phyloP scores from a whole-genome alignment of 1,284 basidiomycete genomes.

The Coniferiporia sulphurascens region DNA sequence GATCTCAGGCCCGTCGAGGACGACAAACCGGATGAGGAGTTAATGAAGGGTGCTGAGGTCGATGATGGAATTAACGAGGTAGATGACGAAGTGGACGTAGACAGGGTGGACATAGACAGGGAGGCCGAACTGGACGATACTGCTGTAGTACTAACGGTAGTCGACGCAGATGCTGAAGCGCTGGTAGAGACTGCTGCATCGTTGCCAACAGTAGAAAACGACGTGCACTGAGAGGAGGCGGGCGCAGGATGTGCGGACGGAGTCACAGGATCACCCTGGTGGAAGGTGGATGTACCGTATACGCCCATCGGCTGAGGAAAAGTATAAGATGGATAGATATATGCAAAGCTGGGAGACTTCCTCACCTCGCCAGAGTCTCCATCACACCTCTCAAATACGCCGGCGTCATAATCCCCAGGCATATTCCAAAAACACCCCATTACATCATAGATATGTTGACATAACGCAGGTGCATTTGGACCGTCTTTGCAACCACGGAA shows the following conservation, averaged over 20 bases:
- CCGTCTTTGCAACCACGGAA: constrained; percentile 69
- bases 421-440: constrained; percentile 68
- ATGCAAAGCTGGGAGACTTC: background rate
- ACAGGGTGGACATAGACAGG: background rate
- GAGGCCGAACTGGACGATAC: background rate
- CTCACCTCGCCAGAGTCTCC: constrained; percentile 48
- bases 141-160: constrained; percentile 14
- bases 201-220: constrained; percentile 39
- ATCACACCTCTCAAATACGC: constrained; percentile 55
- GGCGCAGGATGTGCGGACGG: constrained; percentile 57
- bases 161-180: constrained; percentile 15
- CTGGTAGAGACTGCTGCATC: constrained; percentile 30
- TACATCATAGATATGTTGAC: constrained; percentile 64
- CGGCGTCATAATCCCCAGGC: constrained; percentile 55
- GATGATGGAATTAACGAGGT: background rate
- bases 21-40: background rate
- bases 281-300: constrained; percentile 61
- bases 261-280: constrained; percentile 56
- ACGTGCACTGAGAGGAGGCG: constrained; percentile 48
- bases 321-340: background rate
- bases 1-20: background rate
- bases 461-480: constrained; percentile 50
- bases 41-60: background rate
- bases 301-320: constrained; percentile 59
- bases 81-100: background rate